Evolutionary conservation across 2,329 filamentous ascomycete genomes (phyloP).

Genomic region (Xylaria sp.): DNA sequence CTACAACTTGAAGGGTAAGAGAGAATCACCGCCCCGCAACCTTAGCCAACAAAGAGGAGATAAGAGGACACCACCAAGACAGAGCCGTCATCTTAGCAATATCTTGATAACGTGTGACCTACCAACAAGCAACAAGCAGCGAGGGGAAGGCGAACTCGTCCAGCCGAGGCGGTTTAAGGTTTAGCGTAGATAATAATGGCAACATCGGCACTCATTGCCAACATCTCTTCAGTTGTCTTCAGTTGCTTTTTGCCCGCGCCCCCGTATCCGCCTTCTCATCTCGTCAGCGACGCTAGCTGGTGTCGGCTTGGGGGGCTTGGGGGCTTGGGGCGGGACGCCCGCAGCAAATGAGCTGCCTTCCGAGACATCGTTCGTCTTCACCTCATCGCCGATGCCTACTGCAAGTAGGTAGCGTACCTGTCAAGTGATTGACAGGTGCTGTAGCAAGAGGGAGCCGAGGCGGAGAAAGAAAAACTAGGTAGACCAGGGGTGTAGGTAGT

Average conservation of each 20-base stretch:
- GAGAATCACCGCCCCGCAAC: neutral
- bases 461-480: no score
- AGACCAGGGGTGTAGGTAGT: no score
- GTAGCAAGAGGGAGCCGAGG: neutral
- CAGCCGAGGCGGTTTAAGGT: neutral
- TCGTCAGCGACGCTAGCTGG: slow-evolving; percentile 3
- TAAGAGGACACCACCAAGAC: neutral
- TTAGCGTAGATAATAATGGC: neutral
- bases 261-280: neutral
- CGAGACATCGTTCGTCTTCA: neutral
- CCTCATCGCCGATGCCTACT: neutral
- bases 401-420: neutral
- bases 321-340: neutral
- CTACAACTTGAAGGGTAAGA: neutral
- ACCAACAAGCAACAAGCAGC: no score
- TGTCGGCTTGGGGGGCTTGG: neutral
- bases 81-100: neutral
- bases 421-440: neutral
- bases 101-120: neutral
- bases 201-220: neutral
- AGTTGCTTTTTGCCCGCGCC: neutral
- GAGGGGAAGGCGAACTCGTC: neutral
- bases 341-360: neutral
- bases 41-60: neutral
- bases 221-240: neutral